Evolutionary conservation across 208 protist genomes (phyloP).

Genomic region (Porcisia hertigi): DNA sequence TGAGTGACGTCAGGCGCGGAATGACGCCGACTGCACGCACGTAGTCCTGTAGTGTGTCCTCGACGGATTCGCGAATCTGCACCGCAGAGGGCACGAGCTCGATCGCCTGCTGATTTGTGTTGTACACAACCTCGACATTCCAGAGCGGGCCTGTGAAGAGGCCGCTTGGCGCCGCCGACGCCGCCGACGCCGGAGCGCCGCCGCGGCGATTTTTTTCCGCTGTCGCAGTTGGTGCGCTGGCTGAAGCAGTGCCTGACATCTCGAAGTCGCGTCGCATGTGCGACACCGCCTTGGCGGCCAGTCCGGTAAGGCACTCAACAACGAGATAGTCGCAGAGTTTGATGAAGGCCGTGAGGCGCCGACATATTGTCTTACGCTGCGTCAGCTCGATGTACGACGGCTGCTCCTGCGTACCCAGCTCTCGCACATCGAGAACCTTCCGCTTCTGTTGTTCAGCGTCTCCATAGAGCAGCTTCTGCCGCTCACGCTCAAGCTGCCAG

Average conservation of each 20-base stretch:
- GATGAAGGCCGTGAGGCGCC: constrained; percentile 93
- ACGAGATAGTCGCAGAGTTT: constrained; percentile 95
- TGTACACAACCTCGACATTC: constrained; percentile 84
- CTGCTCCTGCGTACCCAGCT: constrained; percentile 83
- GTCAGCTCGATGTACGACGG: constrained; percentile 94
- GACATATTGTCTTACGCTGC: constrained; percentile 90
- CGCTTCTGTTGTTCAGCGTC: constrained; percentile 82
- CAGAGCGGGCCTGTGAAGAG: constrained; percentile 71
- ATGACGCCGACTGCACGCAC: constrained; percentile 87
- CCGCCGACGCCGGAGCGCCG: constrained; percentile 1
- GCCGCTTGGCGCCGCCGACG: constrained; percentile 2
- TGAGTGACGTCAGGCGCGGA: constrained; percentile 81
- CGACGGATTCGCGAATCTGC: constrained; percentile 78
- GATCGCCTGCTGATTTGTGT: constrained; percentile 61
- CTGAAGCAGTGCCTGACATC: constrained; percentile 44
- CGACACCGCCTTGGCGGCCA: constrained; percentile 82
- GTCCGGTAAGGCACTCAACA: constrained; percentile 85
- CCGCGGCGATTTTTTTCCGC: constrained; percentile 2
- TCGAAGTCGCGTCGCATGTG: constrained; percentile 72
- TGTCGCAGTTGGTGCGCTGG: not conserved
- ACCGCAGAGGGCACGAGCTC: constrained; percentile 68
- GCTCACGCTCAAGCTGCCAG: constrained; percentile 82
- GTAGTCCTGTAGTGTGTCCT: constrained; percentile 90
- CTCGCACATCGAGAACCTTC: constrained; percentile 79
- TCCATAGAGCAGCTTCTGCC: constrained; percentile 59